Evolutionary conservation across 140 eudicot genomes (phyloP).

Genomic region (Senecio squalidus): DNA sequence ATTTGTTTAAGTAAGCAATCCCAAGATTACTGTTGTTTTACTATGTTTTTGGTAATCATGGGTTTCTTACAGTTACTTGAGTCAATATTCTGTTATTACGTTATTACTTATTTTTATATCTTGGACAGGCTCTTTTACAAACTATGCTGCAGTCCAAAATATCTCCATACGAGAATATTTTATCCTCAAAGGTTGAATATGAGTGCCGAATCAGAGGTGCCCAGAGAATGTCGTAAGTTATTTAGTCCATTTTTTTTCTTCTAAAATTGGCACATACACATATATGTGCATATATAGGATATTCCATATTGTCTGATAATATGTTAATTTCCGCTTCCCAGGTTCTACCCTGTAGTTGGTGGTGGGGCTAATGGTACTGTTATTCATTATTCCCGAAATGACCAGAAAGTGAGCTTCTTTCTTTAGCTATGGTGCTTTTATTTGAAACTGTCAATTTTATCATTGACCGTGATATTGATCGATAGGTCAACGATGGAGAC

Average conservation of each 20-base stretch:
- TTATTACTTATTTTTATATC: slow-evolving; percentile 8
- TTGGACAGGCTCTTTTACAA: slow-evolving; percentile 62
- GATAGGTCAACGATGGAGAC: slow-evolving; percentile 66
- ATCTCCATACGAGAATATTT: slow-evolving; percentile 65
- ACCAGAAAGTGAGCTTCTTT: slow-evolving; percentile 67
- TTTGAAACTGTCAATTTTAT: not conserved
- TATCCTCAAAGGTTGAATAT: slow-evolving; percentile 87
- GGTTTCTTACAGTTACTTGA: slow-evolving; percentile 1
- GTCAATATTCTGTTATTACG: not conserved
- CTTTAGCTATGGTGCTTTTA: slow-evolving; percentile 5
- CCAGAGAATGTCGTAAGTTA: slow-evolving; percentile 93
- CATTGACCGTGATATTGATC: slow-evolving; percentile 6
- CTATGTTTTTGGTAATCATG: not conserved
- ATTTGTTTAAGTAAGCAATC: too few relatives aligned
- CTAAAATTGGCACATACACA: not conserved
- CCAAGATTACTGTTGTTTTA: not conserved
- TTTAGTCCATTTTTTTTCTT: not conserved
- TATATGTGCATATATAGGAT: not conserved
- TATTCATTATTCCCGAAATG: slow-evolving; percentile 95
- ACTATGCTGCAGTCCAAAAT: slow-evolving; percentile 70
- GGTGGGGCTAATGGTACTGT: slow-evolving; percentile 95
- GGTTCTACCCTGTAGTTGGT: slow-evolving; percentile 98
- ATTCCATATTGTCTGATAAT: not conserved
- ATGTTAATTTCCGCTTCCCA: slow-evolving; percentile 20
- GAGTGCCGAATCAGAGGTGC: slow-evolving; percentile 91